Percentiles rank a stretch among this genome's conserved stretches.
Conservation (phyloP, 2,329 filamentous ascomycete species). For the Colletotrichum liaoningense region DNA sequence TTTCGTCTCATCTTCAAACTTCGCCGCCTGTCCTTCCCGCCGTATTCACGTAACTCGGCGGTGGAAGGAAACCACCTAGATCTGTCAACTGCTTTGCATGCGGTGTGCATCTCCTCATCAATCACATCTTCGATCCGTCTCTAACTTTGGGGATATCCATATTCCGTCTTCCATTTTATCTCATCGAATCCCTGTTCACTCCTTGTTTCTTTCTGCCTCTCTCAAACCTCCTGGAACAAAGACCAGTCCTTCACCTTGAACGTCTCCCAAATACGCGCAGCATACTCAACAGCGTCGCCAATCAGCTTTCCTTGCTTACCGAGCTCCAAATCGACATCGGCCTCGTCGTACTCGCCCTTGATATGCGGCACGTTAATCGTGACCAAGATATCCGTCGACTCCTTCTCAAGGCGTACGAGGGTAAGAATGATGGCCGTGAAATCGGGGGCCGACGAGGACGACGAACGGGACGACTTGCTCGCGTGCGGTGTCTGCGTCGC, state of each 20-base stretch:
- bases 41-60: background rate
- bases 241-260: conserved; percentile 86
- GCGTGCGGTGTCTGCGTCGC: conserved; percentile 67
- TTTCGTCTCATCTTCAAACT: background rate
- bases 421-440: conserved; percentile 83
- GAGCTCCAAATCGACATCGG: conserved; percentile 75
- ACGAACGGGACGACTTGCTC: conserved; percentile 24
- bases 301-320: conserved; percentile 76
- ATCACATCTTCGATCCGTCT: background rate
- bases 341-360: conserved; percentile 77
- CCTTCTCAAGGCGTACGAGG: conserved; percentile 78
- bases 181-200: no score
- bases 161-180: background rate
- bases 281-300: conserved; percentile 76
- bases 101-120: background rate
- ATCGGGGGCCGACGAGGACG: conserved; percentile 58
- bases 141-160: background rate
- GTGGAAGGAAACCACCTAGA: background rate
- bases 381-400: conserved; percentile 84
- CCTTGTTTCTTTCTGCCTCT: background rate
- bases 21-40: background rate
- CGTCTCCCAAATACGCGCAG: conserved; percentile 74
- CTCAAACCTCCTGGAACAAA: conserved; percentile 68
- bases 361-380: conserved; percentile 91
- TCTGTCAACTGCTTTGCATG: background rate